These are phyloP conservation scores for Spongospora subterranea DNA, from an alignment of 208 protist species.

Conservation along the genomic window DNA sequence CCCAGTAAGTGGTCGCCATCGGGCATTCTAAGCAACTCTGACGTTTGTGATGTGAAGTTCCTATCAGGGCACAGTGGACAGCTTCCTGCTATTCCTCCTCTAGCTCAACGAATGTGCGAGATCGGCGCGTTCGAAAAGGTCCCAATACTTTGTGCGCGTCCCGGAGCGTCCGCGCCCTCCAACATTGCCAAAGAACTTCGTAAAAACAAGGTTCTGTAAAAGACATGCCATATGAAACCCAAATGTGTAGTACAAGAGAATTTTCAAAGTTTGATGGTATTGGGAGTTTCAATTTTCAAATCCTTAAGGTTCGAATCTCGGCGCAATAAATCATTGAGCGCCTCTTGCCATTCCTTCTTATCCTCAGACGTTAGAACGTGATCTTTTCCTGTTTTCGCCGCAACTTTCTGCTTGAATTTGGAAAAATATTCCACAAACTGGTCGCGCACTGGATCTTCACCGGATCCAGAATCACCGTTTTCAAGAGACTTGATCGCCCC, in stretches of 20 bases:
- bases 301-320: neutral
- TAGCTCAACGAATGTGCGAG: no score
- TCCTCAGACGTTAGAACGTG: neutral
- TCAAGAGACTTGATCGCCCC: neutral
- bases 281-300: neutral
- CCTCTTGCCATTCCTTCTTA: neutral
- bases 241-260: neutral
- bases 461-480: neutral
- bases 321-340: constrained; percentile 9
- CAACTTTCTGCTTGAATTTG: neutral
- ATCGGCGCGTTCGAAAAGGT: neutral
- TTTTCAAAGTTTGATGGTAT: constrained; percentile 15
- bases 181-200: neutral
- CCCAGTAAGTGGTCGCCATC: neutral
- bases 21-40: no score
- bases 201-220: neutral
- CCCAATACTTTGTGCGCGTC: neutral
- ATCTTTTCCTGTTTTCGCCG: neutral
- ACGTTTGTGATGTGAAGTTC: no score
- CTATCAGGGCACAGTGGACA: no score
- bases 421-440: constrained; percentile 39
- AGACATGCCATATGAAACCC: neutral
- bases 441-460: neutral
- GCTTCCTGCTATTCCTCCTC: no score
- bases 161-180: neutral